phyloP scores from a whole-genome alignment of 768 basidiomycete species.

The Rubroboletus satanas region DNA sequence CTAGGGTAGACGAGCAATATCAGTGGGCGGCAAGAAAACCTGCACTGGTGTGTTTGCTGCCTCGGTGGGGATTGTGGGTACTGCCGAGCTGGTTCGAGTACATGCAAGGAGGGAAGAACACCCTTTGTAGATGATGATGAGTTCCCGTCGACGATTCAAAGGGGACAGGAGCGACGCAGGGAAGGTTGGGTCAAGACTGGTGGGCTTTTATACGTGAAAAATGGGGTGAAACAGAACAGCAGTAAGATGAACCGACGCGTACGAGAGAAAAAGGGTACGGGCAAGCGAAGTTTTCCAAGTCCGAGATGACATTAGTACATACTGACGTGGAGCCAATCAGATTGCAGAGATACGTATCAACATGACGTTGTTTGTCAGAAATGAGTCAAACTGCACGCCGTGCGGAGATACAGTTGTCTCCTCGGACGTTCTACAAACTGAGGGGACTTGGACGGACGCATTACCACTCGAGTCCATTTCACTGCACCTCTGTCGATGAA shows the following conservation, averaged over 20 bases:
- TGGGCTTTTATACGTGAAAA: constrained; percentile 29
- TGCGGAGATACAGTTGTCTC: too few species aligned
- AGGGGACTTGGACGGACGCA: too few species aligned
- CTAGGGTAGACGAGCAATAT: constrained; percentile 27
- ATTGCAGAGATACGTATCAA: not conserved
- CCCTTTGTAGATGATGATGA: constrained; percentile 19
- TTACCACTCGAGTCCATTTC: too few species aligned
- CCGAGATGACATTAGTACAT: constrained; percentile 10
- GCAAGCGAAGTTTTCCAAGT: constrained; percentile 15
- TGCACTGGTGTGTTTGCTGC: constrained; percentile 76
- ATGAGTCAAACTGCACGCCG: not conserved
- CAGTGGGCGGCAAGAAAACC: constrained; percentile 54
- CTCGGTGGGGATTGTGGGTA: constrained; percentile 85
- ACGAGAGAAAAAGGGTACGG: constrained; percentile 18
- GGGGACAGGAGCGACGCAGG: not conserved
- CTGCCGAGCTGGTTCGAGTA: constrained; percentile 93
- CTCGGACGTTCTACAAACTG: too few species aligned
- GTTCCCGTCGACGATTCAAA: not conserved
- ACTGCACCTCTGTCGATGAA: too few species aligned
- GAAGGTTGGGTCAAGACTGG: not conserved
- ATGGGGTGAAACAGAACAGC: constrained; percentile 10
- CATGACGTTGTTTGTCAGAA: not conserved
- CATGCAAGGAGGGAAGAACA: constrained; percentile 64
- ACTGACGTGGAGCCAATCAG: constrained; percentile 15
- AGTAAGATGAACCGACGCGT: not conserved